Conservation (phyloP, 1,139 yeast genomes). For the Hyphopichia buzzinii region DNA sequence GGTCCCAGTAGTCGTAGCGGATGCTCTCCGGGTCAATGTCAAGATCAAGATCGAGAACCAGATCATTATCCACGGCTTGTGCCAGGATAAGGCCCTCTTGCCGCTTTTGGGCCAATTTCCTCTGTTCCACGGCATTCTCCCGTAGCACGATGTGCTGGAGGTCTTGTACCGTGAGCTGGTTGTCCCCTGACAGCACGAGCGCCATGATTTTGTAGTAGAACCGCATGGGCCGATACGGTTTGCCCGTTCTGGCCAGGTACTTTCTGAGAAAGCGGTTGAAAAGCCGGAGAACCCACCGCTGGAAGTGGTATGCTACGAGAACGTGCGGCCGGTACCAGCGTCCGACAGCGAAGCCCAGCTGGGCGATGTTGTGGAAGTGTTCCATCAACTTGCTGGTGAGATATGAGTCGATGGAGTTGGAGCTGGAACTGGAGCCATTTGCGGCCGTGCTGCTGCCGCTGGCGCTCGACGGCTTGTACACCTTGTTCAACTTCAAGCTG, state of each 20-base stretch:
- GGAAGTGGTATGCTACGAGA: constrained; percentile 28
- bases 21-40: constrained; percentile 19
- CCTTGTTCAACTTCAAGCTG: constrained; percentile 9
- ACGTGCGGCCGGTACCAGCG: constrained; percentile 24
- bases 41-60: constrained; percentile 16
- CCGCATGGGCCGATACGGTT: constrained; percentile 19
- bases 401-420: constrained; percentile 15
- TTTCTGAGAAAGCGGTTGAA: constrained; percentile 35
- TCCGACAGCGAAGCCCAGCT: constrained; percentile 15
- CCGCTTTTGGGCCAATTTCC: not conserved
- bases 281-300: constrained; percentile 36
- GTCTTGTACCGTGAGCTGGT: constrained; percentile 21
- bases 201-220: constrained; percentile 24
- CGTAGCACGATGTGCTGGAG: constrained; percentile 23
- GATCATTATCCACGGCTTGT: too few species aligned
- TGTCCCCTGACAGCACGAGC: constrained; percentile 15
- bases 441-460: not conserved
- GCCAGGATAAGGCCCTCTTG: not conserved
- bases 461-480: constrained; percentile 9
- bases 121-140: constrained; percentile 14
- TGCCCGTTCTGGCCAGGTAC: constrained; percentile 19
- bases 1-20: constrained; percentile 40
- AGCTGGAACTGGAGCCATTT: constrained; percentile 1
- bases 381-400: constrained; percentile 26
- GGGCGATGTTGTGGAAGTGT: constrained; percentile 19